These are phyloP conservation scores for Limonium bicolor DNA, from an alignment of 148 eudicot genomes.

Conservation along the genomic window DNA sequence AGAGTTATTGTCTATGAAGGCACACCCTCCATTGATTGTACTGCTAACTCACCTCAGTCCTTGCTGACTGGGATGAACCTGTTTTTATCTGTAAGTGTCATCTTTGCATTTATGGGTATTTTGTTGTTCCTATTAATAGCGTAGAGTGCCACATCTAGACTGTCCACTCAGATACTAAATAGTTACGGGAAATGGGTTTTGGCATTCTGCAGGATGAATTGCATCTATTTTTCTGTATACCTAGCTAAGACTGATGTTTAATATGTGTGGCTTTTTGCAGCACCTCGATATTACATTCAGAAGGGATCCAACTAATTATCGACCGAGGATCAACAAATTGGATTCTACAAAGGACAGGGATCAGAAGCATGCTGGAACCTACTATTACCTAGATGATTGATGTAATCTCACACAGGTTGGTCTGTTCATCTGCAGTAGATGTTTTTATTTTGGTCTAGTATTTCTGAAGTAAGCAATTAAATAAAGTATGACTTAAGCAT, in stretches of 20 bases:
- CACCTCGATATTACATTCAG: conserved; percentile 84
- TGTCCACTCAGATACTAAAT: too few species aligned
- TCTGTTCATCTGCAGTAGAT: background rate
- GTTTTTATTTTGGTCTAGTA: too few species aligned
- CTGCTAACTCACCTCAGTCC: conserved; percentile 84
- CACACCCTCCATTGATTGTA: conserved; percentile 66
- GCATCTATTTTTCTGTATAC: too few species aligned
- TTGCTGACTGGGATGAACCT: conserved; percentile 86
- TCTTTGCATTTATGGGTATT: background rate
- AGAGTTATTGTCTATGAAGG: conserved; percentile 91
- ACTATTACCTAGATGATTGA: conserved; percentile 80
- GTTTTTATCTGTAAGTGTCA: conserved; percentile 65
- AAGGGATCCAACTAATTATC: conserved; percentile 84
- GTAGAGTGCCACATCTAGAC: too few species aligned
- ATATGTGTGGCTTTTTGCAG: too few species aligned
- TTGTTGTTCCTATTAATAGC: background rate
- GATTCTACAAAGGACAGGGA: conserved; percentile 94
- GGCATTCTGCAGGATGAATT: too few species aligned
- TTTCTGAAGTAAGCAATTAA: too few species aligned
- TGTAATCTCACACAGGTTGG: conserved; percentile 14
- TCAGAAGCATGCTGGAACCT: conserved; percentile 88
- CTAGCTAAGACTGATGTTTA: too few species aligned
- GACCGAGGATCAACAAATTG: conserved; percentile 80
- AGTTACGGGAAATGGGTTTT: too few species aligned
- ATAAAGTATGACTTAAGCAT: too few species aligned